Evolutionary conservation across 805 yeast genomes (phyloP), one percentile per base, ranked within the genome.

Genomic region (Yamadazyma akitaensis): DNA sequence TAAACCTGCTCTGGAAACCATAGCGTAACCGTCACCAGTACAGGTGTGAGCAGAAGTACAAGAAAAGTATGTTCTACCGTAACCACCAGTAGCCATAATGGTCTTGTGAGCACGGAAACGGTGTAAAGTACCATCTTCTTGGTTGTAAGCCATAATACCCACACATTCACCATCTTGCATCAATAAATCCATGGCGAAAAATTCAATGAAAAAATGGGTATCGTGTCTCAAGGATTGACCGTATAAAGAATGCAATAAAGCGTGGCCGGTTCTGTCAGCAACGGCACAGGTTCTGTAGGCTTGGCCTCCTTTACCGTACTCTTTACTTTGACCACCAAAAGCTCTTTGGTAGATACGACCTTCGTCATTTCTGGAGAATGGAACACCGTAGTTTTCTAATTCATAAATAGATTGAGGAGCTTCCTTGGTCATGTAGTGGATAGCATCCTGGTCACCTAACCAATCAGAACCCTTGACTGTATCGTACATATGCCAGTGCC

Each of bases 401-500:
- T 92, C 99, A 62, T 91, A 89, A 61, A 92, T 92, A 38, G 97
- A 86, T 57, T 83, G 81, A 37, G 98, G 97, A 24, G 99, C 99
- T 74, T 92, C 98, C 68, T 90, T 84, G 48, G 99, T 92, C 99
- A 92, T 92, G 75, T 92, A 92, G 74, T 92, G 98, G 65, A 94
- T 92, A 46, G 98, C 97, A 65, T 92, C 99, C 76, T 92, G 99
- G 73, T 92, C 99, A 64, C 99, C 99, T 53, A 92, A 82, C 99
- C 99, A 92, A 74, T 92, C 99, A 9, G 97, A 90, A 54, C 99
- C 99, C 75, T 92, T 92, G 60, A 92, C 98, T 60, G 99, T 92
- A 67, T 92, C 99, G 73, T 94, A 92, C 97, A 92, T 91, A 72
- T 92, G 99, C 97, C 98, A 94, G 71, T 88, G 96, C 99, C 99